Percentiles rank a stretch among this genome's conserved stretches.
phyloP scores from a whole-genome alignment of 805 yeast species.

The Clavispora fructus region DNA sequence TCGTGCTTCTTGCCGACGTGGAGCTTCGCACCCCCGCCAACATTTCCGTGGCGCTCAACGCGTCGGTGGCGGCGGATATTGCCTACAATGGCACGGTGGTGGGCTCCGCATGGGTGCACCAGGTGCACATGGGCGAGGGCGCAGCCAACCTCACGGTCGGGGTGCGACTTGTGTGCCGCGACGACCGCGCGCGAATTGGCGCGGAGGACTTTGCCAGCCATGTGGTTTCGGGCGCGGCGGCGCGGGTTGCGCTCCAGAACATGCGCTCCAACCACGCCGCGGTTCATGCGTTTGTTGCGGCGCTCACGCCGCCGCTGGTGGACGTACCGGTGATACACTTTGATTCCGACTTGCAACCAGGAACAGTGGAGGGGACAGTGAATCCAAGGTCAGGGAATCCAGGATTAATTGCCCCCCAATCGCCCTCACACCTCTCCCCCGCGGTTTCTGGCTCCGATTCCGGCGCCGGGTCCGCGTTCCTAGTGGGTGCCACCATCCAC shows the following conservation, averaged over 20 bases:
- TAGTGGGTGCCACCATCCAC: conserved; percentile 49
- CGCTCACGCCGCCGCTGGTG: background rate
- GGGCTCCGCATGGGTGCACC: conserved; percentile 24
- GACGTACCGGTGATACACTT: background rate
- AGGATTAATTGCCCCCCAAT: too few species aligned
- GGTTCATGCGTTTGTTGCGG: background rate
- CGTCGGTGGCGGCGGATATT: conserved; percentile 40
- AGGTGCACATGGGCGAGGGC: conserved; percentile 41
- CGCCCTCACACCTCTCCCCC: too few species aligned
- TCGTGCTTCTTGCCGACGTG: background rate
- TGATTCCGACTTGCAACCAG: too few species aligned
- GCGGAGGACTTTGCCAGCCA: conserved; percentile 18
- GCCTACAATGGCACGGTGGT: conserved; percentile 36
- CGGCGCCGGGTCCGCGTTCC: conserved; percentile 28
- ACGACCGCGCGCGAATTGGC: background rate
- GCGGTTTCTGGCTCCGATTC: background rate
- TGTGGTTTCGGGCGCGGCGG: conserved; percentile 14
- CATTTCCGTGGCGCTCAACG: conserved; percentile 40
- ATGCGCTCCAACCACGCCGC: background rate
- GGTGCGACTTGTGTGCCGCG: background rate
- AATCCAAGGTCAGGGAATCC: too few species aligned
- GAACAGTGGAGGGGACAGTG: too few species aligned
- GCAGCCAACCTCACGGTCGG: conserved; percentile 38
- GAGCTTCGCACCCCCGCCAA: background rate
- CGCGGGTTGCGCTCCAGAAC: conserved; percentile 1